These are phyloP conservation scores for Colletotrichum siamense DNA, from an alignment of 2,329 filamentous ascomycete species.

Conservation along the genomic window DNA sequence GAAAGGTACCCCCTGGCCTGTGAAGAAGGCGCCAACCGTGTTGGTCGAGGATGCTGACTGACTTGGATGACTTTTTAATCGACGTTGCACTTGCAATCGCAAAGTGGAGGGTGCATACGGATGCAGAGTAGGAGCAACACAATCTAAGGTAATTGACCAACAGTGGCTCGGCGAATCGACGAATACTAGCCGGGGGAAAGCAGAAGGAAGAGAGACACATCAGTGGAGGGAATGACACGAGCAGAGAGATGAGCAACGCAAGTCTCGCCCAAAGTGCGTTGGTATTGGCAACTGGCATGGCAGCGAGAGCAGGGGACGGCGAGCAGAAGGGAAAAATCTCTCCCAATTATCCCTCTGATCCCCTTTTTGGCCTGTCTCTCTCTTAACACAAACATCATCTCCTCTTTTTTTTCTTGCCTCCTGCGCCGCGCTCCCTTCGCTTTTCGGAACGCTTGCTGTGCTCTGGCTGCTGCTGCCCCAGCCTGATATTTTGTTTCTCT, in stretches of 20 bases:
- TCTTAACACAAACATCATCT: not conserved
- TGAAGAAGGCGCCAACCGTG: not conserved
- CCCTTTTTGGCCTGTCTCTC: not conserved
- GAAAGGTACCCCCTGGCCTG: not conserved
- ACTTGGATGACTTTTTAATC: not conserved
- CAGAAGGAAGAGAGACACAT: not conserved
- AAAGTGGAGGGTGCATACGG: not conserved
- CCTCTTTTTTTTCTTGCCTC: not conserved
- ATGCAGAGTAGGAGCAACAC: not conserved
- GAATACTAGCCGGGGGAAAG: not conserved
- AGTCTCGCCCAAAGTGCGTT: not conserved
- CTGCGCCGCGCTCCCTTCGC: not conserved
- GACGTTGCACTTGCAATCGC: not conserved
- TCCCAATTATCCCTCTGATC: not conserved
- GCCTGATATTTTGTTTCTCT: not conserved
- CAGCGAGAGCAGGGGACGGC: not conserved
- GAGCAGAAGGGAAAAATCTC: not conserved
- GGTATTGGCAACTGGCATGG: not conserved
- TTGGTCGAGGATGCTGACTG: not conserved
- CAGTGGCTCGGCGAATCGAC: not conserved
- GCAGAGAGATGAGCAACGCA: not conserved
- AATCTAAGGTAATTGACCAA: not conserved
- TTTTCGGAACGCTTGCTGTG: not conserved
- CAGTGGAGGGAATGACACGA: not conserved
- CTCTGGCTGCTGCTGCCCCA: not conserved